These are phyloP conservation scores for Pythium dissimile DNA, from an alignment of 352 stramenopile species.

Conservation along the genomic window DNA sequence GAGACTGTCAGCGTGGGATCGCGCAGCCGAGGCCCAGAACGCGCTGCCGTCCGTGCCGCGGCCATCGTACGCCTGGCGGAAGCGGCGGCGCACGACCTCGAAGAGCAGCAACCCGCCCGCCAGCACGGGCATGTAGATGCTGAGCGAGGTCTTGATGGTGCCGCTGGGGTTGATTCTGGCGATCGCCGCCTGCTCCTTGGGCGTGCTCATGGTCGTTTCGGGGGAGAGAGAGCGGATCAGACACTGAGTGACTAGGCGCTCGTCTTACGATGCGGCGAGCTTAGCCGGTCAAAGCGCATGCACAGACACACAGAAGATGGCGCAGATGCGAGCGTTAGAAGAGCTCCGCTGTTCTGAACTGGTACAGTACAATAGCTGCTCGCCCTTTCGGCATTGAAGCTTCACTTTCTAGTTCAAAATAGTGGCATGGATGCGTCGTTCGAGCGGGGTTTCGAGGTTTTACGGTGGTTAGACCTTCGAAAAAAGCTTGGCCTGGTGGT, in stretches of 20 bases:
- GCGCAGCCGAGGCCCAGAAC: conserved; percentile 28
- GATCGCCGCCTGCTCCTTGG: conserved; percentile 41
- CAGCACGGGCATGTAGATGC: conserved; percentile 64
- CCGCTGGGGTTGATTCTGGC: conserved; percentile 64
- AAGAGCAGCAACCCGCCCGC: conserved; percentile 51
- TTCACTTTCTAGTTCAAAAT: not conserved
- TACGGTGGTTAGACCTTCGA: too few relatives aligned
- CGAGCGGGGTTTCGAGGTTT: conserved; percentile 8
- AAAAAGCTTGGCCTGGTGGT: not conserved
- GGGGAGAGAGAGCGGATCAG: not conserved
- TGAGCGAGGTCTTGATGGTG: conserved; percentile 62
- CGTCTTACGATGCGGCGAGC: too few relatives aligned
- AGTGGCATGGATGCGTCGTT: conserved; percentile 11
- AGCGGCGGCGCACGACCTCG: conserved; percentile 51
- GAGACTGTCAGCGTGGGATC: not conserved
- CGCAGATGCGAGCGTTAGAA: not conserved
- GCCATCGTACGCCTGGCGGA: conserved; percentile 51
- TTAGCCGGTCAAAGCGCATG: too few relatives aligned
- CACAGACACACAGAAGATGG: not conserved
- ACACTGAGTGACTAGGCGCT: not conserved
- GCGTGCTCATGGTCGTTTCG: conserved; percentile 26
- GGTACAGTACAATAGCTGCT: too few relatives aligned
- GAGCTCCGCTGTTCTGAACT: too few relatives aligned
- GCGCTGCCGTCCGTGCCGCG: conserved; percentile 30
- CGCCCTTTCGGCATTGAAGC: conserved; percentile 7